Evolutionary conservation across 345 rosid species (phyloP), one percentile per base, ranked within the genome.

Genomic region (Acer yangbiense): DNA sequence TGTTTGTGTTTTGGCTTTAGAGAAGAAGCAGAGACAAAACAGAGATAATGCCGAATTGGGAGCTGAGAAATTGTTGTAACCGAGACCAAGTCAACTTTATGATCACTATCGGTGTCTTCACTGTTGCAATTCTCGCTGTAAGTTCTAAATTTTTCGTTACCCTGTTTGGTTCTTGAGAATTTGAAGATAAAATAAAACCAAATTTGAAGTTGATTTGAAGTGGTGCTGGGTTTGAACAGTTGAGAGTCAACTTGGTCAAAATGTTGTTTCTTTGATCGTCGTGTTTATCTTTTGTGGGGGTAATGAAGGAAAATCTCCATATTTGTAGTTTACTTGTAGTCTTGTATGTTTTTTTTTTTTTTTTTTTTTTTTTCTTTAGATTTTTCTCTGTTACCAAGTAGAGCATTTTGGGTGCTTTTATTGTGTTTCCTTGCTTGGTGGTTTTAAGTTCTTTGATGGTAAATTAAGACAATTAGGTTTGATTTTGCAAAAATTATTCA

Each of bases 111-210:
- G 99, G 90, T 20, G 89, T 92, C 85, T 96, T 86, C 92, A 92
- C 95, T 74, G 84, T 96, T 74, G 97, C 87, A 76, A 94, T 96
- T 72, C 90, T 96, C 77, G 80, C 87, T 84, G 99, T 96, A 81
- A 73, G 89, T 82, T 76, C 46, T 68, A 43, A n/a, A n/a, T 65
- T 25, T 17, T 77, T 75, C 11, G 41, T 55, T 32, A 35, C 52
- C 71, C 71, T 77, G 32, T 72, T 80, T 77, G 69, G 21, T 29
- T 83, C 74, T 60, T 63, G 29, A 46, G 78, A 23, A 73, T 65
- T 9, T 64, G 23, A 32, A 23, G 21, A 61, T 44, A 62, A 61
- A 76, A 11, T 10, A n/a, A 63, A 20, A 58, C 66, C 68, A 23
- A n/a, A 41, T 18, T 13, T 12, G 18, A n/a, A 1, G 2, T 67